phyloP scores from a whole-genome alignment of 176 grass and related monocot species.

The Oryza rufipogon region DNA sequence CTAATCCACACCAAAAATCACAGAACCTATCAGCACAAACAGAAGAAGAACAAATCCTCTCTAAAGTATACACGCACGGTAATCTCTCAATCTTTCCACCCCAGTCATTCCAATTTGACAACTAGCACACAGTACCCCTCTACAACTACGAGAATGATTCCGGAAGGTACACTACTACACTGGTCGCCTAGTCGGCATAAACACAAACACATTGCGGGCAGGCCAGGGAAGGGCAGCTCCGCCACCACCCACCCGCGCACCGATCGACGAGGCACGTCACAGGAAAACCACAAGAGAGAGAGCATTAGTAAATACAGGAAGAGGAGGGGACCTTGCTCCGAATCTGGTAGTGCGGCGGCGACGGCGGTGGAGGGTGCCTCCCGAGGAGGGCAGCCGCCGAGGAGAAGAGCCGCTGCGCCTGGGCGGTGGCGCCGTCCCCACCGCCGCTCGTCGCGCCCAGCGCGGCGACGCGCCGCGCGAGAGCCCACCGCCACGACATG shows the following conservation, averaged over 20 bases:
- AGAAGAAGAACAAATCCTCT: not conserved
- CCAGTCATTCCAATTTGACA: not conserved
- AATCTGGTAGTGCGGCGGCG: conserved; percentile 30
- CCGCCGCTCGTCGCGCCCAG: not conserved
- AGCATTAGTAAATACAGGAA: not conserved
- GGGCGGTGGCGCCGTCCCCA: not conserved
- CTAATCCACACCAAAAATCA: conserved; percentile 66
- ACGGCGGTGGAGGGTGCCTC: not conserved
- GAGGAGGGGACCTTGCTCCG: conserved; percentile 46
- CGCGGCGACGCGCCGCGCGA: conserved; percentile 45
- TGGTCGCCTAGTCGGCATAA: not conserved
- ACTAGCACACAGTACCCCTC: not conserved
- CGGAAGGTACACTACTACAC: too few relatives aligned
- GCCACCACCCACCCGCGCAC: not conserved
- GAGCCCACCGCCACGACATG: conserved; percentile 57
- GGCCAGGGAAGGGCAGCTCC: not conserved
- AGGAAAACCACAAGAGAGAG: not conserved
- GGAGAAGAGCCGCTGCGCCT: conserved; percentile 41
- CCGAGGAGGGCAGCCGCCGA: conserved; percentile 29
- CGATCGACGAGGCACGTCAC: not conserved
- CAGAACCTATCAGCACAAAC: conserved; percentile 31
- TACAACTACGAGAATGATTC: not conserved
- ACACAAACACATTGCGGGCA: conserved; percentile 27
- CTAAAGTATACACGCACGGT: not conserved
- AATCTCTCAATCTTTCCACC: not conserved